Conservation (phyloP, 306 rosid genomes). For the Ormosia semicastrata region DNA sequence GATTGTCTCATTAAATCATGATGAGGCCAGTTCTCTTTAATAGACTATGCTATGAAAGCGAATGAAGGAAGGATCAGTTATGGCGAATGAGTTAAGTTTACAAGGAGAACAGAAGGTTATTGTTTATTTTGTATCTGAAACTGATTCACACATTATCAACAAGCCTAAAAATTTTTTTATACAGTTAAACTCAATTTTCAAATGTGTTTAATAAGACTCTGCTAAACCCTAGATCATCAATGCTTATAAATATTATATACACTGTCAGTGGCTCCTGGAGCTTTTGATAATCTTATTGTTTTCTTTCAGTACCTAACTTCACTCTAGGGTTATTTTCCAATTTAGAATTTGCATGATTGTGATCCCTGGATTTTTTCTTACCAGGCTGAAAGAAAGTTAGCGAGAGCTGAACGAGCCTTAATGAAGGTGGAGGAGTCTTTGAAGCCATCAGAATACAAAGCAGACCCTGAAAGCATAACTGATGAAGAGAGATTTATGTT, state of each 20-base stretch:
- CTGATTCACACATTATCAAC: not conserved
- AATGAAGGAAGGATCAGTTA: not conserved
- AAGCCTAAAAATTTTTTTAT: not conserved
- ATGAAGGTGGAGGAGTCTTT: slow-evolving; percentile 70
- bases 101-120: not conserved
- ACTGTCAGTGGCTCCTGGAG: not conserved
- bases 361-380: slow-evolving; percentile 28
- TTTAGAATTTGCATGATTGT: slow-evolving; percentile 22
- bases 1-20: not conserved
- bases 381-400: slow-evolving; percentile 78
- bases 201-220: not conserved
- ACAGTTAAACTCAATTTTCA: not conserved
- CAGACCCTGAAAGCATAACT: slow-evolving; percentile 85
- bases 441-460: slow-evolving; percentile 64
- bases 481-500: slow-evolving; percentile 99
- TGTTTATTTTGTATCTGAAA: not conserved
- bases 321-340: not conserved
- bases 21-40: not conserved
- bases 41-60: not conserved
- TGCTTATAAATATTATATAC: not conserved
- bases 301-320: not conserved
- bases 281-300: not conserved
- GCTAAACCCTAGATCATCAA: not conserved
- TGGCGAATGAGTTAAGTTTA: not conserved
- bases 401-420: slow-evolving; percentile 76